Conservation (phyloP, 2,329 filamentous ascomycete genomes). For the Periconia digitata region DNA sequence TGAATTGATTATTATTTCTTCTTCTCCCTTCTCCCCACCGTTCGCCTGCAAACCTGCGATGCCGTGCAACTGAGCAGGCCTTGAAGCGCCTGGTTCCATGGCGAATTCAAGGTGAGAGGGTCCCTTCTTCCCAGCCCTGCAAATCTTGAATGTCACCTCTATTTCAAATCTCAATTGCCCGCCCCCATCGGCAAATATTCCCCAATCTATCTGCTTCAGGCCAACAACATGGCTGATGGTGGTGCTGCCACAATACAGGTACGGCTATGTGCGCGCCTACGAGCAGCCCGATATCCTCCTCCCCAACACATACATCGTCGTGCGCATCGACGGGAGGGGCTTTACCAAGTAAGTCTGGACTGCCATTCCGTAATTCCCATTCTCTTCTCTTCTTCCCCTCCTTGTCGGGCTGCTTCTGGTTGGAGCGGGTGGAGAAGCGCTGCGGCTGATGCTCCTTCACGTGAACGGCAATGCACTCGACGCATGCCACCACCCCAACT, state of each 20-base stretch:
- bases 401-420: not conserved
- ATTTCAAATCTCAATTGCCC: not conserved
- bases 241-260: conserved; percentile 61
- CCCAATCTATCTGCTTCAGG: no score
- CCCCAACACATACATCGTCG: conserved; percentile 92
- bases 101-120: conserved; percentile 22
- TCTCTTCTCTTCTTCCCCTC: conserved; percentile 5
- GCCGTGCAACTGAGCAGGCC: conserved; percentile 8
- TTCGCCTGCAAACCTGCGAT: conserved; percentile 5
- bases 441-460: conserved; percentile 9
- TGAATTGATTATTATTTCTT: no score
- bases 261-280: conserved; percentile 90
- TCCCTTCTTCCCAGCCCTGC: not conserved
- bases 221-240: no score
- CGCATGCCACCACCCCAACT: conserved; percentile 1
- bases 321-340: conserved; percentile 88
- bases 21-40: no score
- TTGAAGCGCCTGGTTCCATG: conserved; percentile 9
- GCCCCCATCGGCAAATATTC: no score
- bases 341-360: conserved; percentile 77
- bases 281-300: conserved; percentile 80
- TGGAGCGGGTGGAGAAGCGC: conserved; percentile 15
- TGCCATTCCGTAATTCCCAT: conserved; percentile 2
- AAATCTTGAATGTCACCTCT: not conserved
- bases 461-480: not conserved